phyloP scores from a whole-genome alignment of 495 filamentous ascomycete genomes.

The Hyaloscypha finlandica region DNA sequence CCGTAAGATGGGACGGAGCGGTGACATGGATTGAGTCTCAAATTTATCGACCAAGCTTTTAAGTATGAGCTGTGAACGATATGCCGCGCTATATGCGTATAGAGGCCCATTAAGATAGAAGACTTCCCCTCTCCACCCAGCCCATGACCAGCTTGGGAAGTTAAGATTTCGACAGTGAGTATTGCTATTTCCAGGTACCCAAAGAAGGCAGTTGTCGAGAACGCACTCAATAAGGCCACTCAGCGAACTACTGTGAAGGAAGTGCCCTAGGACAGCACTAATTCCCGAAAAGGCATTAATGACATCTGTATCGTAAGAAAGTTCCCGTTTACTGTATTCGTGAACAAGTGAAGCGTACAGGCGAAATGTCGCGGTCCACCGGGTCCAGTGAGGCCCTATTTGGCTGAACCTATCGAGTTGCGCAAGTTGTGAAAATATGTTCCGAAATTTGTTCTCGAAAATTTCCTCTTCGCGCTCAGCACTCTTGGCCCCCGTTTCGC shows the following conservation, averaged over 20 bases:
- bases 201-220: neutral
- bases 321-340: neutral
- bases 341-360: neutral
- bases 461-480: neutral
- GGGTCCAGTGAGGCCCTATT: no score
- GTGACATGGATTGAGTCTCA: neutral
- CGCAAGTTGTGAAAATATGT: neutral
- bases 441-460: neutral
- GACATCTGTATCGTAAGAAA: neutral
- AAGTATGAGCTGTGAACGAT: neutral
- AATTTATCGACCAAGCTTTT: neutral
- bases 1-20: neutral
- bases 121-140: neutral
- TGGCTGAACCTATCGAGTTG: no score
- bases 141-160: neutral
- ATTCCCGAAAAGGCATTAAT: conserved; percentile 2
- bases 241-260: neutral
- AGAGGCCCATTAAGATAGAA: neutral
- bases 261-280: neutral
- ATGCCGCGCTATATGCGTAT: neutral
- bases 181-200: neutral
- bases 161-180: neutral
- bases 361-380: neutral
- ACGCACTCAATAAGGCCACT: neutral
- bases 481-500: neutral